Evolutionary conservation across 2,329 filamentous ascomycete species (phyloP).

Genomic region (Pseudogymnoascus sp.): DNA sequence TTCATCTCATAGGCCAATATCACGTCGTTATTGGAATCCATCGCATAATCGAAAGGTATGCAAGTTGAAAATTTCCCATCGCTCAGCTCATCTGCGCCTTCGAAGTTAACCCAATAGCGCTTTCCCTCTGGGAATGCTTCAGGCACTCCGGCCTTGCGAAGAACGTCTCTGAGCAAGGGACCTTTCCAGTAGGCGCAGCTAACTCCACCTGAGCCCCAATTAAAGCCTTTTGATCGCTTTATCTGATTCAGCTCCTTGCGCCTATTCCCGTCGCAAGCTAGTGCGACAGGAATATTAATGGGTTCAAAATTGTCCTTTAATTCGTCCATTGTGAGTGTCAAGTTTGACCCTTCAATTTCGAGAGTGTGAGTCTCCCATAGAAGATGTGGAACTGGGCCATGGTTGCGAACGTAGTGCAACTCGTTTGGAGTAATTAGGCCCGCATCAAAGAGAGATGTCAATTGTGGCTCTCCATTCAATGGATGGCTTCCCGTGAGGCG

Average conservation of each 20-base stretch:
- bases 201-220: slow-evolving; percentile 38
- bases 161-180: slow-evolving; percentile 36
- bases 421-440: slow-evolving; percentile 43
- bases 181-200: slow-evolving; percentile 45
- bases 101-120: slow-evolving; percentile 39
- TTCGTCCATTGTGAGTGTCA: slow-evolving; percentile 35
- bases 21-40: slow-evolving; percentile 40
- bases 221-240: slow-evolving; percentile 38
- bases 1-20: slow-evolving; percentile 42
- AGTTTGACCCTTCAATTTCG: slow-evolving; percentile 31
- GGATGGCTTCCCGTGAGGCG: slow-evolving; percentile 45
- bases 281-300: slow-evolving; percentile 39
- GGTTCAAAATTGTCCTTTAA: slow-evolving; percentile 34
- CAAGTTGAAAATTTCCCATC: slow-evolving; percentile 41
- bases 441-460: slow-evolving; percentile 36
- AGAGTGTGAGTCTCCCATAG: slow-evolving; percentile 42
- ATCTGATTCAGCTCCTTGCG: slow-evolving; percentile 43
- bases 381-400: slow-evolving; percentile 41
- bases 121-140: slow-evolving; percentile 18
- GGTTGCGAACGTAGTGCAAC: slow-evolving; percentile 45
- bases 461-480: slow-evolving; percentile 40
- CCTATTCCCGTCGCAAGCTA: slow-evolving; percentile 43
- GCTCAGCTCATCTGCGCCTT: slow-evolving; percentile 39
- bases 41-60: slow-evolving; percentile 40
- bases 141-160: slow-evolving; percentile 34